These are phyloP conservation scores for Punica granatum DNA, from an alignment of 345 rosid species.

Conservation along the genomic window DNA sequence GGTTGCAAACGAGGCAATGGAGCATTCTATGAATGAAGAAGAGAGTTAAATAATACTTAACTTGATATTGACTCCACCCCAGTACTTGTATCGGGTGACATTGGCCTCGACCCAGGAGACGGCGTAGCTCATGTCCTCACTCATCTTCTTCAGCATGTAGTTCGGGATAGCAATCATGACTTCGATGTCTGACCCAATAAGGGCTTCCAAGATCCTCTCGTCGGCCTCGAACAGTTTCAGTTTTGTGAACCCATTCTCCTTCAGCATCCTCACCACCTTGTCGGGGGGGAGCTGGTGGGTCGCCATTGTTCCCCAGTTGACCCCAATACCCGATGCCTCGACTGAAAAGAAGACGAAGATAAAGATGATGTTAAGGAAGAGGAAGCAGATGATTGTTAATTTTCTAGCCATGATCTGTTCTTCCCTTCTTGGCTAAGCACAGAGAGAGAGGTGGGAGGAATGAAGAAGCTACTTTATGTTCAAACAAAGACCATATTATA, in stretches of 20 bases:
- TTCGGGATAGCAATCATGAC: conserved; percentile 87
- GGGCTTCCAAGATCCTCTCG: conserved; percentile 43
- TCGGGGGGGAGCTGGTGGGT: conserved; percentile 58
- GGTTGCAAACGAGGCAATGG: neutral
- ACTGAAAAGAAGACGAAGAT: neutral
- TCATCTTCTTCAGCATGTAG: conserved; percentile 45
- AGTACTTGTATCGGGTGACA: conserved; percentile 48
- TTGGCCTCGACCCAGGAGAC: conserved; percentile 67
- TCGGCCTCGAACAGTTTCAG: conserved; percentile 84
- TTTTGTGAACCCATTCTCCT: conserved; percentile 48
- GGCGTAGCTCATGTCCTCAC: conserved; percentile 42
- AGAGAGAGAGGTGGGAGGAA: neutral
- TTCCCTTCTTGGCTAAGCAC: neutral
- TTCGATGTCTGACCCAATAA: conserved; percentile 53
- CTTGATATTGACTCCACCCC: conserved; percentile 64
- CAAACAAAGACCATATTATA: neutral
- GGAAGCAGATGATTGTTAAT: neutral
- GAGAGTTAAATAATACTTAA: conserved; percentile 5
- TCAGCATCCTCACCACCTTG: conserved; percentile 55
- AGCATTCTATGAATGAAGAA: neutral
- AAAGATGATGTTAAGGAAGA: neutral
- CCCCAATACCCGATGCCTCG: conserved; percentile 23
- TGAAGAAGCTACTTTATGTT: neutral
- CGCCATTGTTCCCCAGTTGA: conserved; percentile 83
- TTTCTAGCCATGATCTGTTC: neutral